Percentiles rank a stretch among this genome's conserved stretches.
Conservation (phyloP, 2,329 filamentous ascomycete species). For the Diplodia scrobiculata region DNA sequence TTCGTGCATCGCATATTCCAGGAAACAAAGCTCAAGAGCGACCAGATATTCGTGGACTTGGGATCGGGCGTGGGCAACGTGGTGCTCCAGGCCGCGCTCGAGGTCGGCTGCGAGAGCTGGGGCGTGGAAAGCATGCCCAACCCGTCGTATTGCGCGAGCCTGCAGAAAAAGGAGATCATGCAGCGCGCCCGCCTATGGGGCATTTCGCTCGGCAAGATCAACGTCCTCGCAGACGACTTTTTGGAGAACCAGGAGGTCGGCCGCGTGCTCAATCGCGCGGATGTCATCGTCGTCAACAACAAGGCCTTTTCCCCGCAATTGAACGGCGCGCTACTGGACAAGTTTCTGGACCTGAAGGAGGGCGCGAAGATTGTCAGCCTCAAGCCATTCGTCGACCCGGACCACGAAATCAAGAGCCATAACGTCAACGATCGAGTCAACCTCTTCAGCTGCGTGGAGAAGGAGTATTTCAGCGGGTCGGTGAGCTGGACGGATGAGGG, state of each 20-base stretch:
- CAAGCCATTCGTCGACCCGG: conserved; percentile 84
- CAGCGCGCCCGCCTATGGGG: conserved; percentile 83
- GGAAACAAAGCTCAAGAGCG: conserved; percentile 74
- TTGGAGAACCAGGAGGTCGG: conserved; percentile 70
- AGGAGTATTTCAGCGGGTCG: conserved; percentile 66
- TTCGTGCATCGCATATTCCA: conserved; percentile 83
- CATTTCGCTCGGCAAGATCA: conserved; percentile 74
- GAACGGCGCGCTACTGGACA: conserved; percentile 80
- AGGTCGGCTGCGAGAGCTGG: conserved; percentile 92
- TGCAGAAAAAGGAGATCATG: conserved; percentile 79
- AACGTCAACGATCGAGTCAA: conserved; percentile 66
- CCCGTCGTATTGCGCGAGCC: conserved; percentile 76
- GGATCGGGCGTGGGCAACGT: conserved; percentile 97
- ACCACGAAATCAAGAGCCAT: conserved; percentile 76
- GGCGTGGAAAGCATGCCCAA: conserved; percentile 96
- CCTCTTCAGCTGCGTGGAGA: conserved; percentile 57
- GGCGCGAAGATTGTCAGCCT: conserved; percentile 89
- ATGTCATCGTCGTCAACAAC: conserved; percentile 98
- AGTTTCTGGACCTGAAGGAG: conserved; percentile 90
- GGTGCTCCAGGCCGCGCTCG: conserved; percentile 86
- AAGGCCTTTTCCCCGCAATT: conserved; percentile 88
- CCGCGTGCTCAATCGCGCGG: conserved; percentile 75
- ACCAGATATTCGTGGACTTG: conserved; percentile 88
- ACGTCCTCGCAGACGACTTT: conserved; percentile 82
- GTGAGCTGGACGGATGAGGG: conserved; percentile 90